These are phyloP conservation scores for Lentinula guzmanii DNA, from an alignment of 768 basidiomycete species.

Conservation along the genomic window DNA sequence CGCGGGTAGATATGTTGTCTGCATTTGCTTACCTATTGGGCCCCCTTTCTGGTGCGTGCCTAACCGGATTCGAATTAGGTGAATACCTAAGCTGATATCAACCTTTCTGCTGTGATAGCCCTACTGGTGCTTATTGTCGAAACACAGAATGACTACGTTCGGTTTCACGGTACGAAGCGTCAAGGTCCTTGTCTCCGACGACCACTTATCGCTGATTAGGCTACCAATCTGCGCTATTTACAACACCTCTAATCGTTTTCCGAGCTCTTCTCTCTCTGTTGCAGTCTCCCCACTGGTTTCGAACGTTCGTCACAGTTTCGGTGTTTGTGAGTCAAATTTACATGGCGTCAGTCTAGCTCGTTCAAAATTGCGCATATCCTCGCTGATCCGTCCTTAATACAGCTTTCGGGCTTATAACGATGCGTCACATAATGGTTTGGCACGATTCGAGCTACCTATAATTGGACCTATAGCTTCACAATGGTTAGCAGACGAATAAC, in stretches of 20 bases:
- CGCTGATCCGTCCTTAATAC: conserved; percentile 2
- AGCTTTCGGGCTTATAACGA: conserved; percentile 42
- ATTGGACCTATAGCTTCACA: conserved; percentile 61
- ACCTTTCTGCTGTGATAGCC: conserved; percentile 30
- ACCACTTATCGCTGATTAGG: conserved; percentile 32
- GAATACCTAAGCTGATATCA: not conserved
- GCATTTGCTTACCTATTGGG: conserved; percentile 63
- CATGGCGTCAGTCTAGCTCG: conserved; percentile 46
- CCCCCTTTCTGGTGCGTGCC: conserved; percentile 66
- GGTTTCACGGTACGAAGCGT: conserved; percentile 60
- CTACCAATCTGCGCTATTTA: conserved; percentile 72
- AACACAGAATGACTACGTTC: conserved; percentile 69
- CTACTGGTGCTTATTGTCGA: conserved; percentile 63
- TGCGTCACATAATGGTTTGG: conserved; percentile 44
- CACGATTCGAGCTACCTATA: conserved; percentile 54
- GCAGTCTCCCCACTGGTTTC: conserved; percentile 47
- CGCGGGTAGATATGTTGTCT: conserved; percentile 63
- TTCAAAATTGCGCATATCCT: not conserved
- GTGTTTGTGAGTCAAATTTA: conserved; percentile 35
- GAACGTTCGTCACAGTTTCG: conserved; percentile 39
- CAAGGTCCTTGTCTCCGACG: not conserved
- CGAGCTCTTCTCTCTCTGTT: conserved; percentile 50
- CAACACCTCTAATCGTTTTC: conserved; percentile 53
- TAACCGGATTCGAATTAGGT: not conserved
- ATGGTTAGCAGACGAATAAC: conserved; percentile 60